phyloP scores from a whole-genome alignment of 1,284 basidiomycete species.

The Rhodotorula sp. region DNA sequence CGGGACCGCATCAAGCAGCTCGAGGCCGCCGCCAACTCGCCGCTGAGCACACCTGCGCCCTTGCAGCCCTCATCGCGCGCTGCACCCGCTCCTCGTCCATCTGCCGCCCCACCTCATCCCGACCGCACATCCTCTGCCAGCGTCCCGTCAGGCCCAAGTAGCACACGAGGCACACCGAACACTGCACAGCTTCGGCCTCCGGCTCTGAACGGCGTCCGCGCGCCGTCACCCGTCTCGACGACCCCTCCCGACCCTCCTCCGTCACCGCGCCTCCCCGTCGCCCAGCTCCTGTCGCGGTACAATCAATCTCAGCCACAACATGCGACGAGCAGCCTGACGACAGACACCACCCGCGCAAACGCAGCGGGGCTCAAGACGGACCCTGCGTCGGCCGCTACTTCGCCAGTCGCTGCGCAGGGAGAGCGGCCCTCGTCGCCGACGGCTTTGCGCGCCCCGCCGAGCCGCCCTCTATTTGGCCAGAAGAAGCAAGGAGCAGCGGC shows the following conservation, averaged over 20 bases:
- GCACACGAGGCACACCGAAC: background rate
- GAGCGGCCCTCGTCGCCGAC: background rate
- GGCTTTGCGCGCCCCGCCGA: background rate
- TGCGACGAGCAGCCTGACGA: no score
- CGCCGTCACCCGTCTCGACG: background rate
- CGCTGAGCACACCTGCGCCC: background rate
- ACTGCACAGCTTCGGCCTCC: background rate
- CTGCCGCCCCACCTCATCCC: background rate
- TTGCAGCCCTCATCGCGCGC: background rate
- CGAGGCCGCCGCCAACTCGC: slow-evolving; percentile 5
- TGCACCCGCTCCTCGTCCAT: background rate
- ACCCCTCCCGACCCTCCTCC: background rate
- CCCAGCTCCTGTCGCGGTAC: background rate
- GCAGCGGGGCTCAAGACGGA: background rate
- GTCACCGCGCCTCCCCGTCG: background rate
- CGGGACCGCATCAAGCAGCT: background rate
- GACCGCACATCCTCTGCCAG: background rate
- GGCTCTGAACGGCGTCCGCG: background rate
- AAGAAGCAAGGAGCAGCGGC: background rate
- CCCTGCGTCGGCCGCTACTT: background rate
- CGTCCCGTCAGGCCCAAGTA: background rate
- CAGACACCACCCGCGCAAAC: background rate
- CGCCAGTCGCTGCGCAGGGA: background rate
- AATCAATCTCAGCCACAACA: background rate
- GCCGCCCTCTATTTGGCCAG: background rate